Conservation (phyloP, 192 early-diverging fungal genomes). For the Backusella tarrabulga region DNA sequence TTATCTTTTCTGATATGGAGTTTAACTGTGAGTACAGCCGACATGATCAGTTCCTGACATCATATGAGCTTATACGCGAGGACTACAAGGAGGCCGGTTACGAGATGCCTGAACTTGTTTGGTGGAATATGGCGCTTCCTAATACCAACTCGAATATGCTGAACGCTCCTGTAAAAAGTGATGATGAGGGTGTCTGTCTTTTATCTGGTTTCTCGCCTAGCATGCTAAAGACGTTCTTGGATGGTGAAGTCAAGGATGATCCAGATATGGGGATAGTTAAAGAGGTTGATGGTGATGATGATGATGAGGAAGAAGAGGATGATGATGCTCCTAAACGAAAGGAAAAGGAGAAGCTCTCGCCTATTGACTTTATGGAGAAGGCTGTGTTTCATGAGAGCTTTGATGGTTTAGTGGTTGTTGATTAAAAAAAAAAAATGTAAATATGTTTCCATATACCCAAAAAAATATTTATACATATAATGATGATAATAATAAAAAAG, state of each 20-base stretch:
- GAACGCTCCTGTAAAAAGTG: slow-evolving; percentile 28
- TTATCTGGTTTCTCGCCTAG: slow-evolving; percentile 45
- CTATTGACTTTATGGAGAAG: slow-evolving; percentile 32
- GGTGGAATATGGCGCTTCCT: slow-evolving; percentile 46
- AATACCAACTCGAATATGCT: not conserved
- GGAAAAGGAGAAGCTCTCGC: not conserved
- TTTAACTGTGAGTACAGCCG: slow-evolving; percentile 27
- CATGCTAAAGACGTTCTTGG: slow-evolving; percentile 47
- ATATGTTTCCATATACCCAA: not conserved
- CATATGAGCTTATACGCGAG: slow-evolving; percentile 30
- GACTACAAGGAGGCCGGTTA: slow-evolving; percentile 42
- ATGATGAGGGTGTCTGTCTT: slow-evolving; percentile 34
- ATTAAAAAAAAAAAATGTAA: slow-evolving; percentile 13
- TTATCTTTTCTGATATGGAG: slow-evolving; percentile 55
- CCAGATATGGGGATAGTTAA: not conserved
- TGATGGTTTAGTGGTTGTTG: slow-evolving; percentile 7
- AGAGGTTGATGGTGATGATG: not conserved
- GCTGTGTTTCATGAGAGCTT: slow-evolving; percentile 17
- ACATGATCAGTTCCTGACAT: slow-evolving; percentile 27
- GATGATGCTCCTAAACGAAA: not conserved
- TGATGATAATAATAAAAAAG: not conserved
- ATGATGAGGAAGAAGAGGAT: not conserved
- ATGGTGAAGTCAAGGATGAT: slow-evolving; percentile 22
- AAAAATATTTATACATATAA: not conserved
- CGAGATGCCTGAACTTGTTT: slow-evolving; percentile 48